Conservation (phyloP, 192 early-diverging fungal genomes). For the Backusella australiensis region DNA sequence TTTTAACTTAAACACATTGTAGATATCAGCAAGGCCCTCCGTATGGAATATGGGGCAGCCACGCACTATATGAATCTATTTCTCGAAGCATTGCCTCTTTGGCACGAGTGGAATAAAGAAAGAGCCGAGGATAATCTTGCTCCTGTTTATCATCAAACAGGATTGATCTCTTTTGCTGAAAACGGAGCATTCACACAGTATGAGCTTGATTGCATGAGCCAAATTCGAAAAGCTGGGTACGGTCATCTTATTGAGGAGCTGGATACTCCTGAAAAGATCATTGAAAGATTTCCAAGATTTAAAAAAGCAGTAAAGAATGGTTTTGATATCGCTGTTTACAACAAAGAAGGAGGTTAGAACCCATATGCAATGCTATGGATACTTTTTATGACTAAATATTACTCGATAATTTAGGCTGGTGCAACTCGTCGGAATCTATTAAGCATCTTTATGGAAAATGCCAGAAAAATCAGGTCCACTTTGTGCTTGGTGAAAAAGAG, state of each 20-base stretch:
- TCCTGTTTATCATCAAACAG: slow-evolving; percentile 26
- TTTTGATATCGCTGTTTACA: slow-evolving; percentile 26
- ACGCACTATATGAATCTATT: slow-evolving; percentile 19
- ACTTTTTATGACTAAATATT: not conserved
- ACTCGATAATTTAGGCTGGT: slow-evolving; percentile 30
- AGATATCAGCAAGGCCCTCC: slow-evolving; percentile 38
- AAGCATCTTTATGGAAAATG: slow-evolving; percentile 29
- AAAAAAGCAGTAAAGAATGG: slow-evolving; percentile 21
- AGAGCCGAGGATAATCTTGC: not conserved
- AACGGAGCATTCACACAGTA: slow-evolving; percentile 17
- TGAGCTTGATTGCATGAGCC: slow-evolving; percentile 16
- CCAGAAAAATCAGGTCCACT: slow-evolving; percentile 17
- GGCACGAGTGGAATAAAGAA: slow-evolving; percentile 34
- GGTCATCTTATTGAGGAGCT: slow-evolving; percentile 29
- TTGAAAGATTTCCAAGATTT: slow-evolving; percentile 27
- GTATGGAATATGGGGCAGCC: slow-evolving; percentile 32
- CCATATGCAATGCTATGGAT: not conserved
- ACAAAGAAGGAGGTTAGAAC: slow-evolving; percentile 28
- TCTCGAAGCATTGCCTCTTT: slow-evolving; percentile 21
- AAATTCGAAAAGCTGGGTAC: slow-evolving; percentile 27
- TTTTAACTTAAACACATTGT: not conserved
- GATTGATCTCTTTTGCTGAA: slow-evolving; percentile 21
- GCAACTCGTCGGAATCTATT: slow-evolving; percentile 29
- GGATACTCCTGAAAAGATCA: slow-evolving; percentile 13
- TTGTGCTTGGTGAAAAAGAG: not conserved